These are phyloP conservation scores for Hygrophila difformis DNA, from an alignment of 257 asterid genomes.

Conservation along the genomic window DNA sequence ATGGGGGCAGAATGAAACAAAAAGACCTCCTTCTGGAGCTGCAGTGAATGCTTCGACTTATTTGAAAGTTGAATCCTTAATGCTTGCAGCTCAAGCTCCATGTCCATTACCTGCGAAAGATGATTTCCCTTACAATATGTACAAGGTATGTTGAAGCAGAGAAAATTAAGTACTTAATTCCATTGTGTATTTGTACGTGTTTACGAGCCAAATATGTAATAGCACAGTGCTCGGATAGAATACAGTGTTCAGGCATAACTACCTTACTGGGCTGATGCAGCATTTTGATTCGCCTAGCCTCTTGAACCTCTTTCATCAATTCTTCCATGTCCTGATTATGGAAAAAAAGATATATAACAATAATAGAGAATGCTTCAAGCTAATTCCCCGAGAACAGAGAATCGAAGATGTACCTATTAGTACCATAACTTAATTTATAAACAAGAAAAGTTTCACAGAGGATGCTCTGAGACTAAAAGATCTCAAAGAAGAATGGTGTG, in stretches of 20 bases:
- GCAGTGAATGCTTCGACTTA: conserved; percentile 31
- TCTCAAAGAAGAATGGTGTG: too few relatives aligned
- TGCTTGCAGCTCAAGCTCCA: conserved; percentile 95
- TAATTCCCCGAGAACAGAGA: neutral
- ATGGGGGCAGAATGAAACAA: conserved; percentile 33
- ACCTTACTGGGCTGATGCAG: conserved; percentile 96
- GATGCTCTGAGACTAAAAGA: too few relatives aligned
- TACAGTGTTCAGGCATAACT: conserved; percentile 14
- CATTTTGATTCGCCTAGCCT: conserved; percentile 92
- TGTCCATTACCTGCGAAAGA: conserved; percentile 82
- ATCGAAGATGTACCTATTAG: too few relatives aligned
- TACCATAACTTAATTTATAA: too few relatives aligned
- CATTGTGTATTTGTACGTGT: neutral
- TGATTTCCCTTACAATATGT: neutral
- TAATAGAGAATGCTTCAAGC: neutral
- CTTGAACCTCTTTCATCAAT: conserved; percentile 89
- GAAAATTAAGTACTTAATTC: neutral
- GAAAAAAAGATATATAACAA: neutral
- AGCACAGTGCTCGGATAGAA: neutral
- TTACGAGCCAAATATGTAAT: conserved; percentile 4
- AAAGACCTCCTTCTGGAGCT: conserved; percentile 46
- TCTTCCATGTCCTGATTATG: conserved; percentile 68
- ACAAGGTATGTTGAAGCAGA: neutral
- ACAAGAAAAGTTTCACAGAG: too few relatives aligned
- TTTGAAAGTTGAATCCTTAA: conserved; percentile 72